These are phyloP conservation scores for Cupressus sempervirens DNA, from an alignment of 75 land plant genomes.

Conservation along the genomic window DNA sequence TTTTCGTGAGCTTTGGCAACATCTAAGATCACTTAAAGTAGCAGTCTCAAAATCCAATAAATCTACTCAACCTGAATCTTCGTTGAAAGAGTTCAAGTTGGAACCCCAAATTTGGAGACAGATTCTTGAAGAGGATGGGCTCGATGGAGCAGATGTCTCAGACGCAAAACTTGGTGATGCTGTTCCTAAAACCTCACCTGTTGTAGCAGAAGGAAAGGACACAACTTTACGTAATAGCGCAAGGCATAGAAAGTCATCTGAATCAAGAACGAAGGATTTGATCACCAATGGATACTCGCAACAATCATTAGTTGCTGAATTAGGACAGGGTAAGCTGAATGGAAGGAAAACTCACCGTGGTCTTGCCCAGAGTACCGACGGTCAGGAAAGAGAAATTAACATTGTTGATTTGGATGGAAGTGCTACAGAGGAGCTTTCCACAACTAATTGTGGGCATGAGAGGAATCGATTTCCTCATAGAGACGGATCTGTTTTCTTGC, in stretches of 20 bases:
- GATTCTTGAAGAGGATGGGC: slow-evolving; percentile 1
- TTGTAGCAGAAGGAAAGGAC: background rate
- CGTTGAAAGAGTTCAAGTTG: background rate
- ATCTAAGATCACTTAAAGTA: background rate
- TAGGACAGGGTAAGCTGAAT: background rate
- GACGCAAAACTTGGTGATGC: background rate
- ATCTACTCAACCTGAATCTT: background rate
- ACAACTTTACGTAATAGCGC: background rate
- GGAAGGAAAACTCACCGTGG: background rate
- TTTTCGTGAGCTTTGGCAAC: background rate
- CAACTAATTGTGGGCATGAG: background rate
- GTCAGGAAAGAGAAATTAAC: background rate
- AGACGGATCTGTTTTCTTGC: background rate
- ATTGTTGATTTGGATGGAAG: background rate
- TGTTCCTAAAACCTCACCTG: background rate
- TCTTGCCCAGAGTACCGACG: background rate
- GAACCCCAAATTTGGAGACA: background rate
- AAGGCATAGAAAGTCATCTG: background rate
- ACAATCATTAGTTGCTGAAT: background rate
- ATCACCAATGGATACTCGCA: background rate
- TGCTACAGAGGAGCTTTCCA: background rate
- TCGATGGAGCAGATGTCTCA: background rate
- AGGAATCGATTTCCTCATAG: background rate
- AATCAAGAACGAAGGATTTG: background rate
- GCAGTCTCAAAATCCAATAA: background rate